Percentiles rank a stretch among this genome's conserved stretches.
phyloP scores from a whole-genome alignment of 306 rosid species.

The Delonix regia region DNA sequence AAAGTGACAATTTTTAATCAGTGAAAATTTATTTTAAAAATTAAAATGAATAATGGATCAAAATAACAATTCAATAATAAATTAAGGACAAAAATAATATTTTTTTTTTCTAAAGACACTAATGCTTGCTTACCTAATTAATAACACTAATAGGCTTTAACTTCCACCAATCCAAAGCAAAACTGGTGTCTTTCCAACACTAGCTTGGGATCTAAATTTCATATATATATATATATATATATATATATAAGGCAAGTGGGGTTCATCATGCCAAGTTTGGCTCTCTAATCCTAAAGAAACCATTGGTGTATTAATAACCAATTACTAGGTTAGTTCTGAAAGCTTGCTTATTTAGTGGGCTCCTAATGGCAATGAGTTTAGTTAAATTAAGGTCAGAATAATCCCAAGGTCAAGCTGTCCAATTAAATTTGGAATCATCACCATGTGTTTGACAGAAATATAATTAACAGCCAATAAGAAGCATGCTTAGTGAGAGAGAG shows the following conservation, averaged over 20 bases:
- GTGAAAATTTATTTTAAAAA: too few relatives aligned
- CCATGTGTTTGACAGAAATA: slow-evolving; percentile 34
- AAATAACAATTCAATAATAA: too few relatives aligned
- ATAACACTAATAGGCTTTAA: neutral
- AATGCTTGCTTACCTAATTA: neutral
- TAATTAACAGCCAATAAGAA: neutral
- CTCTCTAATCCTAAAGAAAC: neutral
- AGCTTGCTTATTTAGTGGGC: neutral
- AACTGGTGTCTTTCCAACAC: neutral
- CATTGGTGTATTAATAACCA: neutral
- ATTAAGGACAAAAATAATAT: too few relatives aligned
- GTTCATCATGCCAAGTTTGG: neutral
- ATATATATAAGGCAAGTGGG: neutral
- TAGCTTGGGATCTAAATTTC: neutral
- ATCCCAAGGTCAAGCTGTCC: slow-evolving; percentile 31
- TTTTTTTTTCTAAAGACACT: too few relatives aligned
- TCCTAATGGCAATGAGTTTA: neutral
- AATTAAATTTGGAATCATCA: slow-evolving; percentile 3
- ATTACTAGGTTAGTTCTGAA: neutral
- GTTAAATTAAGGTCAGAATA: slow-evolving; percentile 3
- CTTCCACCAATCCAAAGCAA: neutral
- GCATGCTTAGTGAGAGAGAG: neutral
- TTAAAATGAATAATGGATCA: too few relatives aligned
- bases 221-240: too few relatives aligned
- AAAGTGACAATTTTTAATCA: too few relatives aligned